Percentiles rank a stretch among this genome's conserved stretches.
Evolutionary conservation across 768 basidiomycete genomes (phyloP).

Genomic region (Suillus americanus): DNA sequence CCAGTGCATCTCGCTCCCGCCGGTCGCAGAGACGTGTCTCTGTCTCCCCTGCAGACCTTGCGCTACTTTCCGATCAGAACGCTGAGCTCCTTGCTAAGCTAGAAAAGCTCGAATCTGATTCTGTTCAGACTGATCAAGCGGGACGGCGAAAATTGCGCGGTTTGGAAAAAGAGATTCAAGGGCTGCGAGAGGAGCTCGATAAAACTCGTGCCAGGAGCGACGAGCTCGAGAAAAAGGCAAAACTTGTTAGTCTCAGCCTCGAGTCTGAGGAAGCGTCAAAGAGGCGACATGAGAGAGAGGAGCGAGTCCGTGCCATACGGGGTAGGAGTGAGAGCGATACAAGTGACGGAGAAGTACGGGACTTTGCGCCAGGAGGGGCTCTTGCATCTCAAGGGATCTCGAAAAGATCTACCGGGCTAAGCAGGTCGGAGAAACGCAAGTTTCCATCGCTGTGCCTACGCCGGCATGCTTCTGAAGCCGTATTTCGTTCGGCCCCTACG

Average conservation of each 20-base stretch:
- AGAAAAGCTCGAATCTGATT: constrained; percentile 73
- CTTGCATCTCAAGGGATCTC: constrained; percentile 22
- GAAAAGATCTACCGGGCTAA: neutral
- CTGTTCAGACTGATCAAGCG: constrained; percentile 59
- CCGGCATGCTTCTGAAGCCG: constrained; percentile 30
- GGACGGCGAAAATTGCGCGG: constrained; percentile 69
- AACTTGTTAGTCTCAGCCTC: constrained; percentile 33
- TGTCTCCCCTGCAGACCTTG: constrained; percentile 67
- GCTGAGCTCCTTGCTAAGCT: constrained; percentile 75
- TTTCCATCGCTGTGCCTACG: constrained; percentile 19
- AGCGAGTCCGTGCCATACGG: constrained; percentile 54
- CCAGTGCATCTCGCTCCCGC: constrained; percentile 25
- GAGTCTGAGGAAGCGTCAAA: constrained; percentile 28
- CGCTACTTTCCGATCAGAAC: constrained; percentile 78
- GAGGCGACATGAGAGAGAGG: constrained; percentile 42
- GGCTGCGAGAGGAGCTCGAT: constrained; percentile 74
- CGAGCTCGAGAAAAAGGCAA: constrained; percentile 68
- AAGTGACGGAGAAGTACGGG: constrained; percentile 37
- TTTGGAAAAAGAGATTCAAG: constrained; percentile 79
- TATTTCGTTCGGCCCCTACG: constrained; percentile 11
- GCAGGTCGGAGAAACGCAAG: constrained; percentile 17
- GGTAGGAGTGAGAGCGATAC: constrained; percentile 34
- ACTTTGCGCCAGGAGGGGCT: constrained; percentile 64
- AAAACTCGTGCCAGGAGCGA: constrained; percentile 68
- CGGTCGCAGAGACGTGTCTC: constrained; percentile 45